These are phyloP conservation scores for Phytopythium aichiense DNA, from an alignment of 352 stramenopile genomes.

Conservation along the genomic window DNA sequence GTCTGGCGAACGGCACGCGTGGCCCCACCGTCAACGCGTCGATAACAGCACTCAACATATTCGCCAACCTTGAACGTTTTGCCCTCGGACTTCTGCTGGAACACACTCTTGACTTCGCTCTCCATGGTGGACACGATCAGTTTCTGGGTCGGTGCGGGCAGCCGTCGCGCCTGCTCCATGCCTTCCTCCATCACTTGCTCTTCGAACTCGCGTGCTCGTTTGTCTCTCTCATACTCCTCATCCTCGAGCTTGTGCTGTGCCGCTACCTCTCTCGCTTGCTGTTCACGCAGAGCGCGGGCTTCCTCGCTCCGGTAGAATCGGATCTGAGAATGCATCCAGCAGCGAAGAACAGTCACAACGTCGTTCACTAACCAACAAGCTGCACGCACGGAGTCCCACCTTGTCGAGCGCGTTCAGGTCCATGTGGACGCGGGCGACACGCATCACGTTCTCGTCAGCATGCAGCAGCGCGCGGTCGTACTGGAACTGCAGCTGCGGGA, in stretches of 20 bases:
- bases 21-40: constrained; percentile 23
- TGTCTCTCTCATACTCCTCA: constrained; percentile 30
- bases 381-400: constrained; percentile 13
- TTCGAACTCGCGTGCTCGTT: constrained; percentile 25
- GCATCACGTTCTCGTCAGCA: constrained; percentile 52
- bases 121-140: constrained; percentile 35
- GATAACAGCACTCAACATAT: constrained; percentile 46
- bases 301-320: constrained; percentile 53
- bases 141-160: constrained; percentile 37
- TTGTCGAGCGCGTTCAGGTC: constrained; percentile 35
- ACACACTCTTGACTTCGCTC: constrained; percentile 36
- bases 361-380: background rate
- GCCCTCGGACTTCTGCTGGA: constrained; percentile 11
- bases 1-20: constrained; percentile 10
- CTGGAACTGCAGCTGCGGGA: constrained; percentile 42
- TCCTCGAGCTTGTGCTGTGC: constrained; percentile 42
- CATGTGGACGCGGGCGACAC: constrained; percentile 29
- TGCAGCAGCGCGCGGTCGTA: constrained; percentile 64
- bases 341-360: background rate
- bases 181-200: constrained; percentile 34
- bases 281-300: constrained; percentile 39
- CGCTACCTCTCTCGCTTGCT: constrained; percentile 34
- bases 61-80: constrained; percentile 27
- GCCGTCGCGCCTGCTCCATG: constrained; percentile 27
- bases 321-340: constrained; percentile 28